A percentile compares a stretch with the other conserved stretches of the same genome.
Evolutionary conservation across 139 green algal species (phyloP).

Genomic region (Chlorella sp.): DNA sequence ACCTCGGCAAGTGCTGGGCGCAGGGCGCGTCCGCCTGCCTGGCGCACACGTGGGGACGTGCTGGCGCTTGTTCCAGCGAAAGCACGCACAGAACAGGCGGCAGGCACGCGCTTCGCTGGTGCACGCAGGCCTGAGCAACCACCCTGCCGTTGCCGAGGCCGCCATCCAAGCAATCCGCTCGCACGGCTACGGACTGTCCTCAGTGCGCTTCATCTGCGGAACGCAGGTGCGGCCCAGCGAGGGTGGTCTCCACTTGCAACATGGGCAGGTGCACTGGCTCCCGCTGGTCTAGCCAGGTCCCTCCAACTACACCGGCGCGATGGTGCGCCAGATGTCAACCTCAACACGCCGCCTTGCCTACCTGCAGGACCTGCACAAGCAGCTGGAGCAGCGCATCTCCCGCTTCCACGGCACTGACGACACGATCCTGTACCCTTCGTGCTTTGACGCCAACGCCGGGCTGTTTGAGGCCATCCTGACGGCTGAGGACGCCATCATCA

Average conservation of each 20-base stretch:
- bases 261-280: not conserved
- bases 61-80: no score
- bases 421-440: constrained; percentile 62
- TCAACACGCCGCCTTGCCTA: no score
- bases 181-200: constrained; percentile 59
- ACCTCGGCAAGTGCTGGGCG: not conserved
- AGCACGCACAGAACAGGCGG: no score
- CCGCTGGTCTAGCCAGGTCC: not conserved
- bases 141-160: constrained; percentile 47
- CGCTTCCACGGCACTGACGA: constrained; percentile 49
- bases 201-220: constrained; percentile 66
- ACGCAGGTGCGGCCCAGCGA: constrained; percentile 38
- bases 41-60: no score
- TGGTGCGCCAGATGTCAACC: no score
- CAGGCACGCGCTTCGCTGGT: no score
- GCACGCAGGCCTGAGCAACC: constrained; percentile 42
- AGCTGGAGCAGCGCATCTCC: constrained; percentile 52
- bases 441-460: constrained; percentile 69
- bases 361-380: constrained; percentile 55
- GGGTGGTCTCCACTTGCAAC: not conserved
- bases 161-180: constrained; percentile 40
- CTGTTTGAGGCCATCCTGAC: constrained; percentile 67
- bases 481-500: constrained; percentile 55
- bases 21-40: no score
- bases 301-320: not conserved